Base-by-base conservation (phyloP, 371 early-diverging fungal species). In the Encephalitozoon intestinalis region DNA sequence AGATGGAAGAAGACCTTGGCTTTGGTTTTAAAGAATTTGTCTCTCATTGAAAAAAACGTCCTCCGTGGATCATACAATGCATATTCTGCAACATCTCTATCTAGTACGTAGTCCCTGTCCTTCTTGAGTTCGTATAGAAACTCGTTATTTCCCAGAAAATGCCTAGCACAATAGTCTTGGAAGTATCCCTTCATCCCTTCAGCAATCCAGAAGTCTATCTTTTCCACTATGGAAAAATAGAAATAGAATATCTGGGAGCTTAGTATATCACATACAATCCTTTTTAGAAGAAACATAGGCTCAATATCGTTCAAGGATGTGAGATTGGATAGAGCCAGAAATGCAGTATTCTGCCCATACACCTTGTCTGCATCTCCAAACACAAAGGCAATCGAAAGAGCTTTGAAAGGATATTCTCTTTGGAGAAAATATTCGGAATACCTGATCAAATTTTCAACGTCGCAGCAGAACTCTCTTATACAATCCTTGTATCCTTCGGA, bases 101-200 rank as follows among this genome's bases (percentile, higher is more conserved):
- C 39, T 41, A 77, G 46, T 5, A 86, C 68, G 70, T 70, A 84
- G 12, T 84, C 78, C 31, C 70, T 80, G 26, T 81, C 73, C 52
- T 75, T 76, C 37, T 81, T 73, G 5, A 77, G 63, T 18, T 53
- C 64, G 72, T 75, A 83, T 23, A 81, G 58, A 75, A 81, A 78
- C 63, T 83, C 83, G 52, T 83, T 86, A 18, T 73, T 78, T 43
- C 86, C 86, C 15, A 86, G 66, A 28, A 86, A 65, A 39, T 75
- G 41, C 34, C 77, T 76, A 6, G 76, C 26, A 50, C 73, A 67
- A 63, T 76, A 67, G 53, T 80, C 79, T 7, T 51, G 41, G 15
- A 84, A 40, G 65, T 86, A 82, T 64, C 81, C 83, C 9, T 39
- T 37, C 12, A 84, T 50, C 30, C 86, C 86, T 12, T 50, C 46